Conservation (phyloP, 2,329 filamentous ascomycete species). For the Fusarium sp. region DNA sequence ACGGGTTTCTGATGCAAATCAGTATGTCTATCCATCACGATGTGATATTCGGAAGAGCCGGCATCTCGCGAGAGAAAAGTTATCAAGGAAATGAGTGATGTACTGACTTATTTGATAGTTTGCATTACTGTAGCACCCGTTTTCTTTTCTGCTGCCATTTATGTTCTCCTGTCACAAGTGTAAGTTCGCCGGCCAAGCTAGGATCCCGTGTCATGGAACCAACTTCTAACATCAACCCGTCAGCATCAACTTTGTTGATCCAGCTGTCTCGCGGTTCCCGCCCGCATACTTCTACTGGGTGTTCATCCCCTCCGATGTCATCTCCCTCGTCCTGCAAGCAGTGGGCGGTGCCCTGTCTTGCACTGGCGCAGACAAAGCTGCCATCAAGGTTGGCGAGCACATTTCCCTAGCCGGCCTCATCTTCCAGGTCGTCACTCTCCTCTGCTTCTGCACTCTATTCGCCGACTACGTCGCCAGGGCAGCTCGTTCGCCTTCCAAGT, state of each 20-base stretch:
- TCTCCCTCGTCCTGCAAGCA: constrained; percentile 65
- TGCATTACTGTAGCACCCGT: constrained; percentile 50
- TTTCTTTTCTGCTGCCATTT: constrained; percentile 47
- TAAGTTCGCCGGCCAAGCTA: constrained; percentile 17
- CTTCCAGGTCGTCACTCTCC: constrained; percentile 63
- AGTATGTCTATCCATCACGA: constrained; percentile 52
- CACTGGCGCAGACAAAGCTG: constrained; percentile 48
- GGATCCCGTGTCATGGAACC: neutral
- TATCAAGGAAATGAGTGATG: neutral
- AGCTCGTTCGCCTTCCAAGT: constrained; percentile 42
- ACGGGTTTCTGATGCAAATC: constrained; percentile 74
- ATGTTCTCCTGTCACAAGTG: constrained; percentile 47
- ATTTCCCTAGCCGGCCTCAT: constrained; percentile 64
- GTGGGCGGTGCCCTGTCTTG: constrained; percentile 61
- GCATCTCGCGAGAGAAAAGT: neutral
- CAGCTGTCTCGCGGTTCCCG: constrained; percentile 39
- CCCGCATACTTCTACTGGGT: constrained; percentile 43
- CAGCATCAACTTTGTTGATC: constrained; percentile 42
- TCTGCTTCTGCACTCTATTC: constrained; percentile 58
- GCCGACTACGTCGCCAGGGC: constrained; percentile 55
- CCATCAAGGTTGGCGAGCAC: constrained; percentile 55
- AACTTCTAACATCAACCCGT: neutral
- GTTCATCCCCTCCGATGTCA: constrained; percentile 59
- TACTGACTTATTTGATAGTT: constrained; percentile 37
- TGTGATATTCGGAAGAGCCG: neutral